Conservation (phyloP, 352 stramenopile genomes). For the Globisporangium mamillatum region DNA sequence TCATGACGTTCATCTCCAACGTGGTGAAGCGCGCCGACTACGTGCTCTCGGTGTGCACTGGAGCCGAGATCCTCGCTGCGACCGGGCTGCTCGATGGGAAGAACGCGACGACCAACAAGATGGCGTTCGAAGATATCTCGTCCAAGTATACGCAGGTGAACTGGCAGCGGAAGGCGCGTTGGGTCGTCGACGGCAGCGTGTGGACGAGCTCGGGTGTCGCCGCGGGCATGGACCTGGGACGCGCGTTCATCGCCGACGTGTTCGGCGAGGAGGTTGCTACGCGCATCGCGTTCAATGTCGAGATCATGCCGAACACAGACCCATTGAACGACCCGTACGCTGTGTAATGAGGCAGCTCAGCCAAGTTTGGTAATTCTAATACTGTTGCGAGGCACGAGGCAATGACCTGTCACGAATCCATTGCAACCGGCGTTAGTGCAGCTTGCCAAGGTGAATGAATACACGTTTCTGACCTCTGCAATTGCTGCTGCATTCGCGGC, state of each 20-base stretch:
- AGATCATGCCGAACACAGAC: slow-evolving; percentile 38
- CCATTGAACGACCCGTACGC: slow-evolving; percentile 46
- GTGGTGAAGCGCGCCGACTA: not conserved
- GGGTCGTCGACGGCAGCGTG: slow-evolving; percentile 23
- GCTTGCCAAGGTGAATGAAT: no score
- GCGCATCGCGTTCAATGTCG: slow-evolving; percentile 34
- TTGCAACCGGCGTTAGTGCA: no score
- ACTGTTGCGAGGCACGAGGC: no score
- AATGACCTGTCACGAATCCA: no score
- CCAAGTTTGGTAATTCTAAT: no score
- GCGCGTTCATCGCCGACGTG: slow-evolving; percentile 35
- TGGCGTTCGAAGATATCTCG: slow-evolving; percentile 6
- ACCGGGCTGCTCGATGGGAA: slow-evolving; percentile 19
- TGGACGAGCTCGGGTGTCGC: slow-evolving; percentile 66
- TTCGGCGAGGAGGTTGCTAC: slow-evolving; percentile 29
- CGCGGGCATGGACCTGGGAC: slow-evolving; percentile 60
- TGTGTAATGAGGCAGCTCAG: not conserved
- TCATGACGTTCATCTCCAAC: not conserved
- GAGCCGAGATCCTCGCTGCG: slow-evolving; percentile 12
- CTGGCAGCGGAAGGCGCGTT: slow-evolving; percentile 19
- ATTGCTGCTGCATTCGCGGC: no score
- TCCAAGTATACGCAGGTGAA: slow-evolving; percentile 8
- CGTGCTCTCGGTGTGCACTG: slow-evolving; percentile 17
- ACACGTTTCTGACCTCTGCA: no score
- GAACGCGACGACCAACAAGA: slow-evolving; percentile 21